These are phyloP conservation scores for Echinochloa phyllopogon DNA, from an alignment of 176 grass and related monocot genomes.

Conservation along the genomic window DNA sequence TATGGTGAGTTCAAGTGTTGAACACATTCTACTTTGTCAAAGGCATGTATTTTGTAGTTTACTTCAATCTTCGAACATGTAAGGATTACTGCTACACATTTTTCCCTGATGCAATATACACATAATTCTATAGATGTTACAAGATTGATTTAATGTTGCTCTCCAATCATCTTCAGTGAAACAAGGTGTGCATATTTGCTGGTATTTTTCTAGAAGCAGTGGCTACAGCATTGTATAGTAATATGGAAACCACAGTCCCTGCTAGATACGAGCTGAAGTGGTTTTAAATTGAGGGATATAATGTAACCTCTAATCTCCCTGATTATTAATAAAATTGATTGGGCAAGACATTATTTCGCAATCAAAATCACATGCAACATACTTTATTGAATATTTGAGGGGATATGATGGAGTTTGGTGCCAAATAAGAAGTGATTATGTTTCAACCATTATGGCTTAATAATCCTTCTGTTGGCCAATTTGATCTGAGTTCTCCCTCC, in stretches of 20 bases:
- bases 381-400: conserved; percentile 12
- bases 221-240: not conserved
- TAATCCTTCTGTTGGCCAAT: conserved; percentile 28
- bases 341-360: conserved; percentile 6
- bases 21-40: not conserved
- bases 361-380: conserved; percentile 3
- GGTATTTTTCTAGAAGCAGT: not conserved
- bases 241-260: not conserved
- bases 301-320: not conserved
- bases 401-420: not conserved
- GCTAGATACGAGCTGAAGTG: not conserved
- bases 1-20: conserved; percentile 83
- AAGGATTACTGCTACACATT: not conserved
- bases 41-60: conserved; percentile 30
- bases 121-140: not conserved
- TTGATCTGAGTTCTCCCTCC: conserved; percentile 21
- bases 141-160: not conserved
- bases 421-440: not conserved
- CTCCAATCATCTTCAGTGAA: conserved; percentile 13
- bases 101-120: not conserved
- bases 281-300: not conserved
- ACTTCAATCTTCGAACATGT: conserved; percentile 1
- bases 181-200: not conserved
- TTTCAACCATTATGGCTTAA: not conserved
- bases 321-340: not conserved